phyloP scores from a whole-genome alignment of 1,284 basidiomycete genomes.

The Ceratobasidium sp. region DNA sequence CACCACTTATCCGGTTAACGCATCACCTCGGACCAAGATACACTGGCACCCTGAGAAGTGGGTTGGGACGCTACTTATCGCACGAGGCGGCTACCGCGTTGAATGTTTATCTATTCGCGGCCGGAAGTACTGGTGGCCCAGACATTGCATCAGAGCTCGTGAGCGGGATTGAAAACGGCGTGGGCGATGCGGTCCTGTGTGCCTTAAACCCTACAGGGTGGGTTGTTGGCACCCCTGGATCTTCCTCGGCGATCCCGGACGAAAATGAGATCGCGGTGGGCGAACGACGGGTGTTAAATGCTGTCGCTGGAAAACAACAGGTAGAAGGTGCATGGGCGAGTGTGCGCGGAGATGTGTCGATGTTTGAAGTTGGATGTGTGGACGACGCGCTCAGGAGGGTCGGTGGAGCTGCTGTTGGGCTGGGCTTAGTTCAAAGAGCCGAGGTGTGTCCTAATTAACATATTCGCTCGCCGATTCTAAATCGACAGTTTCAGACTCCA shows the following conservation, averaged over 20 bases:
- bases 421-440: slow-evolving; percentile 85
- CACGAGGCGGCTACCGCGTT: slow-evolving; percentile 82
- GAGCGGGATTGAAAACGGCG: slow-evolving; percentile 66
- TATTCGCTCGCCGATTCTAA: neutral
- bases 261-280: slow-evolving; percentile 25
- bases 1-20: slow-evolving; percentile 75
- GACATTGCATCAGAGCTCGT: slow-evolving; percentile 54
- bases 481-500: slow-evolving; percentile 29
- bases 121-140: slow-evolving; percentile 51
- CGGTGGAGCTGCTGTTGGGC: slow-evolving; percentile 82
- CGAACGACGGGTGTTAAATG: slow-evolving; percentile 38
- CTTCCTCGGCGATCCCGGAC: neutral
- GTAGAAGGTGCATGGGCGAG: slow-evolving; percentile 48
- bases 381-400: slow-evolving; percentile 86
- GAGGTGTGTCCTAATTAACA: slow-evolving; percentile 62
- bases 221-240: slow-evolving; percentile 17
- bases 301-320: slow-evolving; percentile 37
- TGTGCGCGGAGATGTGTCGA: slow-evolving; percentile 71
- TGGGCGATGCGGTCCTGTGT: slow-evolving; percentile 64
- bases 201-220: slow-evolving; percentile 64
- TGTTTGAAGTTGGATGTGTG: slow-evolving; percentile 72
- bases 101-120: slow-evolving; percentile 70
- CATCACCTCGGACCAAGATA: slow-evolving; percentile 84
- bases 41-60: slow-evolving; percentile 74
- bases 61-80: slow-evolving; percentile 76